Evolutionary conservation across 164 flowering plant species (phyloP).

Genomic region (Pachysandra terminalis): DNA sequence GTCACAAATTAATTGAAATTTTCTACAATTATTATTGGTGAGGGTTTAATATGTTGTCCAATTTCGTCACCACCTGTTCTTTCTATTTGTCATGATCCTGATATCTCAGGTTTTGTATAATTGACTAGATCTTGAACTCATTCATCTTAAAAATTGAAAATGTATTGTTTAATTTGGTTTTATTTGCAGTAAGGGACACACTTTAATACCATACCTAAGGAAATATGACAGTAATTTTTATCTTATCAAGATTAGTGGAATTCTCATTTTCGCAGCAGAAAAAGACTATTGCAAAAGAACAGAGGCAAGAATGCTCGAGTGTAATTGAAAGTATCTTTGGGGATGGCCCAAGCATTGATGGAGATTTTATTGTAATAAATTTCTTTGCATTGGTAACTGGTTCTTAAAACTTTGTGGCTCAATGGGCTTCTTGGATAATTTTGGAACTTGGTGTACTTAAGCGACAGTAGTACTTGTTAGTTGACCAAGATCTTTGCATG

Average conservation of each 20-base stretch:
- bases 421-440: neutral
- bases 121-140: neutral
- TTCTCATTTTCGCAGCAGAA: conserved; percentile 41
- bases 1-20: too few relatives aligned
- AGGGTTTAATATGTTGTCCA: conserved; percentile 40
- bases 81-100: conserved; percentile 30
- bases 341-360: conserved; percentile 42
- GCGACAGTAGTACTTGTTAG: neutral
- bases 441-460: neutral
- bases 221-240: conserved; percentile 1
- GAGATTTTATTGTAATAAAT: conserved; percentile 76
- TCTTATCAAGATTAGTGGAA: conserved; percentile 32
- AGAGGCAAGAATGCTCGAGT: conserved; percentile 65
- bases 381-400: conserved; percentile 82
- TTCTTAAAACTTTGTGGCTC: neutral
- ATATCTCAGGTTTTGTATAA: conserved; percentile 30
- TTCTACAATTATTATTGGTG: neutral
- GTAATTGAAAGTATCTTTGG: conserved; percentile 58
- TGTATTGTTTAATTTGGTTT: neutral
- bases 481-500: conserved; percentile 9
- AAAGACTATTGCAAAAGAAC: conserved; percentile 37
- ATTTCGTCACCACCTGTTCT: conserved; percentile 80
- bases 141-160: neutral
- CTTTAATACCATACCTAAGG: neutral
- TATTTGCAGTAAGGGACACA: neutral